Base-by-base conservation (phyloP, 371 early-diverging fungal species). In the Mortierella sp. region DNA sequence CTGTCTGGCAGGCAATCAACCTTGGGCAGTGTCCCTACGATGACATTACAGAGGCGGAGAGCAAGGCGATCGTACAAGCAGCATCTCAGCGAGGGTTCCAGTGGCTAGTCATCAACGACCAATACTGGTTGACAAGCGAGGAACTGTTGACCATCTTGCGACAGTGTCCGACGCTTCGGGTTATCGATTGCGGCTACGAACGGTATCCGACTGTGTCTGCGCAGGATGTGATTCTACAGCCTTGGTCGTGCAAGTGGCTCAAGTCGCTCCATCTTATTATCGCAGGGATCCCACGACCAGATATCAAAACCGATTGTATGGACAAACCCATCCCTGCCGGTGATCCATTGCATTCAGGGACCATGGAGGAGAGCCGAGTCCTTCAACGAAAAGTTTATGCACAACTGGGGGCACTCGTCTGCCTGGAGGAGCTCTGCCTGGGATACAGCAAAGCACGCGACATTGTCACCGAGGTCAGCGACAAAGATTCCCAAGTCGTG, bases 211-310 rank as follows among this genome's bases (percentile, higher is more conserved):
- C 37, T 34, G 9, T 61, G 13, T 16, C 64, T 8, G 37, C 64
- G 1, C 1, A 14, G 5, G 64, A 61, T 6, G 19, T 61, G 19
- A 61, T 31, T 34, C 64, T 14, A 5, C 34, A 34, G 31, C 64
- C 64, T 14, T 61, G 64, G 64, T 37, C 64, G 19, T 37, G 64
- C 64, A 61, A 34, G 28, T 61, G 64, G 64, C 64, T 61, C 21
- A 61, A 61, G 2, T 31, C 31, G 19, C 64, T 61, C 31, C 64
- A 61, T 37, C 8, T 61, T 19, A 37, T 61, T 9, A 61, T 61
- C 21, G 31, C 64, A 9, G 64, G 64, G 21, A 34, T 61, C 8
- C 64, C 64, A 16, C 31, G 64, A 14, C 64, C 64, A 19, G 64
- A 61, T 34, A 21, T 61, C 34, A 61, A 14, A 21, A 61, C 21